A percentile compares a stretch with the other conserved stretches of the same genome.
phyloP scores from a whole-genome alignment of 2,329 filamentous ascomycete species.

The Exophiala calicioides region DNA sequence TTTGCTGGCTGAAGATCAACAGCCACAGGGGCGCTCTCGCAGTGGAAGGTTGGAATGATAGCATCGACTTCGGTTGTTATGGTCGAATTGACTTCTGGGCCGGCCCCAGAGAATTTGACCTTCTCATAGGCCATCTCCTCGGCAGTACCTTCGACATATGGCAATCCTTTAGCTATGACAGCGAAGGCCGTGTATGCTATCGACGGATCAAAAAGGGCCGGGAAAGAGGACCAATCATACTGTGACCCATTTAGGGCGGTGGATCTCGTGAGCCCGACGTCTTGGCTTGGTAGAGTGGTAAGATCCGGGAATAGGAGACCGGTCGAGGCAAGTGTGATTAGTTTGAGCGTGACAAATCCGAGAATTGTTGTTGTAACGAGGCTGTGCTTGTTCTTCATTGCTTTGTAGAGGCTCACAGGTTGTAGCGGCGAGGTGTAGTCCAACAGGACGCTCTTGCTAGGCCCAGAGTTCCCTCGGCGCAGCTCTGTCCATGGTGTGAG shows the following conservation, averaged over 20 bases:
- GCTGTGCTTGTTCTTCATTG: conserved; percentile 33
- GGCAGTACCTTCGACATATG: conserved; percentile 5
- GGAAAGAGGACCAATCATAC: conserved; percentile 5
- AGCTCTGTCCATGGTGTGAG: conserved; percentile 35
- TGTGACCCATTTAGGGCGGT: conserved; percentile 18
- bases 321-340: conserved; percentile 31
- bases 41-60: conserved; percentile 20
- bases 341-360: conserved; percentile 34
- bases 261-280: neutral
- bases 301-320: conserved; percentile 35
- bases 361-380: conserved; percentile 30
- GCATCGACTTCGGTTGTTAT: conserved; percentile 11
- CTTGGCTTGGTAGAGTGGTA: neutral
- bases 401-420: conserved; percentile 29
- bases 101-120: neutral
- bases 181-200: conserved; percentile 24
- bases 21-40: conserved; percentile 14
- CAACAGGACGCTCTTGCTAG: conserved; percentile 32
- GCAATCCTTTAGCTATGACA: conserved; percentile 10
- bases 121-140: conserved; percentile 14
- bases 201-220: conserved; percentile 14
- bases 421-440: conserved; percentile 37
- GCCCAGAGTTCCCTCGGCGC: conserved; percentile 15
- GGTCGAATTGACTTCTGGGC: neutral
- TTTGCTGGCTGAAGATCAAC: conserved; percentile 15